phyloP scores from a whole-genome alignment of 805 yeast species.

The Sugiyamaella americana region DNA sequence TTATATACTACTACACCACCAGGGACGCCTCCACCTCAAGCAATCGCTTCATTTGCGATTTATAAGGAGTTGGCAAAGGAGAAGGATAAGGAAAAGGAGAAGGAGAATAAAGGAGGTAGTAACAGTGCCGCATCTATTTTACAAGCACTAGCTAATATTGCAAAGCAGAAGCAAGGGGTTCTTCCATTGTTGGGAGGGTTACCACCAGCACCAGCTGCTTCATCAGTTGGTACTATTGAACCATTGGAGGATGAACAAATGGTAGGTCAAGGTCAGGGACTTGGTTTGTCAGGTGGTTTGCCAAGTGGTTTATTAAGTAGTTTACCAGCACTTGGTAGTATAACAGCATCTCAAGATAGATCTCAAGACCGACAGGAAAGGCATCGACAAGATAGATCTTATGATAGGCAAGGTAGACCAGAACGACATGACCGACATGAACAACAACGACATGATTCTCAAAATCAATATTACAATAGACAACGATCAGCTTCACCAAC shows the following conservation, averaged over 20 bases:
- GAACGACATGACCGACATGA: slow-evolving; percentile 8
- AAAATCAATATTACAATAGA: no score
- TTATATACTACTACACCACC: slow-evolving; percentile 59
- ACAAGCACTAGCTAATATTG: slow-evolving; percentile 64
- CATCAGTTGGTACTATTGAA: neutral
- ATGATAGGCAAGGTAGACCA: no score
- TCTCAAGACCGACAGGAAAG: neutral
- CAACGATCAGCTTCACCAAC: slow-evolving; percentile 18
- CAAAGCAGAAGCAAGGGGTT: slow-evolving; percentile 38
- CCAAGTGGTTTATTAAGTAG: neutral
- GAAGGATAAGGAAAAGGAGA: slow-evolving; percentile 18
- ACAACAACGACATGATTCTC: neutral
- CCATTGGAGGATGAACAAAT: slow-evolving; percentile 5
- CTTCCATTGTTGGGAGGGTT: slow-evolving; percentile 14
- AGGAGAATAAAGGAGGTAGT: slow-evolving; percentile 15
- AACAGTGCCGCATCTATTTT: slow-evolving; percentile 44
- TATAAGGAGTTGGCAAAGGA: neutral
- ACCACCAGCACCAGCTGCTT: slow-evolving; percentile 1
- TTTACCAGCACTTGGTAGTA: slow-evolving; percentile 8
- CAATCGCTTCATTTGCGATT: slow-evolving; percentile 14
- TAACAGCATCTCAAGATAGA: slow-evolving; percentile 16
- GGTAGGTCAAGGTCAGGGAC: neutral
- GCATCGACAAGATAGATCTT: neutral
- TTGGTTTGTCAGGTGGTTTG: no score
- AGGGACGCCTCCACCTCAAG: slow-evolving; percentile 48